These are phyloP conservation scores for Umbelopsis ramanniana DNA, from an alignment of 192 early-diverging fungal species.

Conservation along the genomic window DNA sequence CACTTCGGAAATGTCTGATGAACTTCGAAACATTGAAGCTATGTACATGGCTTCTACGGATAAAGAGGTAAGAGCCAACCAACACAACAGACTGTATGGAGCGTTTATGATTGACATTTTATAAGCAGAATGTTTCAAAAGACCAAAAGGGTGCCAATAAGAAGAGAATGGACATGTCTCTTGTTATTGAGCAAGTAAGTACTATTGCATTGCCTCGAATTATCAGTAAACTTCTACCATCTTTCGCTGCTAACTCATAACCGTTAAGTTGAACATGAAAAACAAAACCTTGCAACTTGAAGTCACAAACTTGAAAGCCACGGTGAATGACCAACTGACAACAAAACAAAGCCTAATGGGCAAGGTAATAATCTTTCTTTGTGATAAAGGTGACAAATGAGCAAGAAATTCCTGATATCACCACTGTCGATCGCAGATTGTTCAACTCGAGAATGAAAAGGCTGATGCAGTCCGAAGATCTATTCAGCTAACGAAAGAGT, in stretches of 20 bases:
- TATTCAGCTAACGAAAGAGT: conserved; percentile 17
- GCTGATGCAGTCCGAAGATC: conserved; percentile 15
- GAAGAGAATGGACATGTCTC: conserved; percentile 20
- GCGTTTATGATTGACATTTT: background rate
- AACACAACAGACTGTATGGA: no score
- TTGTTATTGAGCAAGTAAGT: background rate
- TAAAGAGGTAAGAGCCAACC: conserved; percentile 28
- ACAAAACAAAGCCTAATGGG: conserved; percentile 36
- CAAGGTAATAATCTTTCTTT: conserved; percentile 21
- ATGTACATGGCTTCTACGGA: conserved; percentile 35
- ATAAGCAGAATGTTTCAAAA: conserved; percentile 13
- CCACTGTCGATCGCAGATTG: conserved; percentile 15
- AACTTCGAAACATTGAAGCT: conserved; percentile 51
- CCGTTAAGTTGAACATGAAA: conserved; percentile 13
- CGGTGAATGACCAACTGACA: conserved; percentile 27
- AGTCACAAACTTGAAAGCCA: conserved; percentile 24
- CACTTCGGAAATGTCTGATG: conserved; percentile 45
- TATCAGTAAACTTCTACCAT: background rate
- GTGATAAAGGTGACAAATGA: background rate
- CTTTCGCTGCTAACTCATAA: background rate
- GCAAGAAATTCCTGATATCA: conserved; percentile 6
- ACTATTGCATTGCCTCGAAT: background rate
- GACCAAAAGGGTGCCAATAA: conserved; percentile 19
- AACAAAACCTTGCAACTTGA: conserved; percentile 25
- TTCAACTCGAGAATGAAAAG: conserved; percentile 37